These are phyloP conservation scores for Tolypocladium capitatum DNA, from an alignment of 2,329 filamentous ascomycete species.

Conservation along the genomic window DNA sequence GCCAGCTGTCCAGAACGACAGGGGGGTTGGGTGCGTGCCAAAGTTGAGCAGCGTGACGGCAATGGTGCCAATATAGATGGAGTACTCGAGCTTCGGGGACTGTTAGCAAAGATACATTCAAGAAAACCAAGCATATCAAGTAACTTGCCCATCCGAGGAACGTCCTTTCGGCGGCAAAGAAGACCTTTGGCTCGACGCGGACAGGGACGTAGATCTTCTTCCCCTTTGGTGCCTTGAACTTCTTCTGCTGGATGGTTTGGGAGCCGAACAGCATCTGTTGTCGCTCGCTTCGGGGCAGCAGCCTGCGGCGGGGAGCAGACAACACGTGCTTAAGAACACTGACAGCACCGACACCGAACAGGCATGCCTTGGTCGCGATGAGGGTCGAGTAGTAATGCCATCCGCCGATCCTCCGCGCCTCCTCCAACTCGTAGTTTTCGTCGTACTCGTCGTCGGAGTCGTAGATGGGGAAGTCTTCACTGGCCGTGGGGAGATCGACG, in stretches of 20 bases:
- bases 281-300: slow-evolving; percentile 44
- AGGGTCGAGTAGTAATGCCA: slow-evolving; percentile 59
- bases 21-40: slow-evolving; percentile 39
- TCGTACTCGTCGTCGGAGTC: slow-evolving; percentile 74
- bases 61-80: slow-evolving; percentile 83
- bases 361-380: slow-evolving; percentile 29
- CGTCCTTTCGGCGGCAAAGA: slow-evolving; percentile 89
- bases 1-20: slow-evolving; percentile 57
- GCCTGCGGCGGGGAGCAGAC: slow-evolving; percentile 40
- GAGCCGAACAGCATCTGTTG: slow-evolving; percentile 39
- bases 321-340: slow-evolving; percentile 34
- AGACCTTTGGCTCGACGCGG: slow-evolving; percentile 93
- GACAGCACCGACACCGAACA: slow-evolving; percentile 27
- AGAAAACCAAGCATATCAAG: background rate
- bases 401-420: slow-evolving; percentile 63
- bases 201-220: slow-evolving; percentile 95
- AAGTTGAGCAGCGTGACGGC: slow-evolving; percentile 78
- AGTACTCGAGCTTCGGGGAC: slow-evolving; percentile 66
- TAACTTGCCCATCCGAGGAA: slow-evolving; percentile 77
- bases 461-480: slow-evolving; percentile 74
- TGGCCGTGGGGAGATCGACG: slow-evolving; percentile 40
- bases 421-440: slow-evolving; percentile 60
- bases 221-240: slow-evolving; percentile 62
- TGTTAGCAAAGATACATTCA: slow-evolving; percentile 8
- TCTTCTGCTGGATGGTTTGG: slow-evolving; percentile 41